Evolutionary conservation across 2,329 filamentous ascomycete species (phyloP), one percentile per base, ranked within the genome.

Genomic region (Xylariaceae sp.): DNA sequence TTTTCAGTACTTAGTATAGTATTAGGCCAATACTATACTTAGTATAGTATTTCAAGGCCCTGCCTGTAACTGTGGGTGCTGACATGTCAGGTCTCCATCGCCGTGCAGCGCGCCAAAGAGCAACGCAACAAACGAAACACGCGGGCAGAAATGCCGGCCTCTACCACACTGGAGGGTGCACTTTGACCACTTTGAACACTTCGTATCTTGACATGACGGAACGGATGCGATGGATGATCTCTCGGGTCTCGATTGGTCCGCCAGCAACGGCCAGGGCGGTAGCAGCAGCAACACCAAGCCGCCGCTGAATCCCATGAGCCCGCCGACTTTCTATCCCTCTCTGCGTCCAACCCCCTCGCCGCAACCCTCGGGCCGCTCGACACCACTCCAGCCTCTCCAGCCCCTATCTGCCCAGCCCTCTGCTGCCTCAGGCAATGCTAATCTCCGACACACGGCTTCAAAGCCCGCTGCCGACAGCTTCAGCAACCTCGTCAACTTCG

Each of bases 391-490:
- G 22, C 22, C 22, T 27, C 22, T n/a, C n/a, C n/a, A n/a, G n/a
- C 81, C 82, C 15, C 61, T 82, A 38, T 78, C 79, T 5, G 59
- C 71, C 9, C 76, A 80, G 55, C 70, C 63, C 6, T 76, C 76
- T 14, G 74, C 74, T 5, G 56, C 66, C 22, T 27, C 22, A 5
- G 22, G 22, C 22, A 27, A 27, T 27, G 64, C 70, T 45, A 69
- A 57, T 51, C 68, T 66, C 66, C 83, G 73, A 55, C 68, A 63
- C 3, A 69, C 75, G 11, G 57, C 72, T 2, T 51, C 70, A 4
- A 87, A 80, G 58, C 62, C 83, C 33, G 68, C 79, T 6, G 71
- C 77, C 42, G 89, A 94, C 64, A 90, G 86, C 72, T 94, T 94
- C 70, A 87, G 88, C 62, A 87, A 84, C 61, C 74, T 94, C 45